Percentiles rank a stretch among this genome's conserved stretches.
These are phyloP conservation scores for Pseudopyrenochaeta lycopersici DNA, from an alignment of 2,329 filamentous ascomycete species.

Conservation along the genomic window DNA sequence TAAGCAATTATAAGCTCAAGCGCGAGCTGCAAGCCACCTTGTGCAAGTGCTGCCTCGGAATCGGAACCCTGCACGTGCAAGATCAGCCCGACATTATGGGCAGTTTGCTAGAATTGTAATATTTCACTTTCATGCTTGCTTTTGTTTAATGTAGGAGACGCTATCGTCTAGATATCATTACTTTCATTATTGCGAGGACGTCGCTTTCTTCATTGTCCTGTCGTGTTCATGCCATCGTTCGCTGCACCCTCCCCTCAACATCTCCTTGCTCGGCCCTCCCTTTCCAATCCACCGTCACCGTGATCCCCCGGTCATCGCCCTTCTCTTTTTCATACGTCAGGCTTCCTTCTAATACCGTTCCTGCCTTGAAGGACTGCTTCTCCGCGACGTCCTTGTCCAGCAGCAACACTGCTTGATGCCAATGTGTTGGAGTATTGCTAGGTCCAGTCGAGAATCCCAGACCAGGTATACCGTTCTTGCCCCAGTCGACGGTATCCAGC, in stretches of 20 bases:
- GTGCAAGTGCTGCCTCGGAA: too few species aligned
- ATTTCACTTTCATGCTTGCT: too few species aligned
- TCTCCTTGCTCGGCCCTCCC: conserved; percentile 36
- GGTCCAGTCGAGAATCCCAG: conserved; percentile 93
- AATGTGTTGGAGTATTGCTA: conserved; percentile 80
- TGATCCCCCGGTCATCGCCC: conserved; percentile 50
- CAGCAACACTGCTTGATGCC: conserved; percentile 84
- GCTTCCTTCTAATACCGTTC: conserved; percentile 73
- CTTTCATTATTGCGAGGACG: not conserved
- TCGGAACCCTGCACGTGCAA: not conserved
- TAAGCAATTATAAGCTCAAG: too few species aligned
- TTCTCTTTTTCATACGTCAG: conserved; percentile 74
- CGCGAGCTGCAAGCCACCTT: too few species aligned
- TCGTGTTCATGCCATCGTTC: conserved; percentile 36
- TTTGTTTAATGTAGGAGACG: too few species aligned
- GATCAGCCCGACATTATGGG: not conserved
- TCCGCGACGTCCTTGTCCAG: conserved; percentile 66
- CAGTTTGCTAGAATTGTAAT: too few species aligned
- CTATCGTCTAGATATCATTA: not conserved
- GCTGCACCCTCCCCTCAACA: conserved; percentile 42
- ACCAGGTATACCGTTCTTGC: conserved; percentile 62
- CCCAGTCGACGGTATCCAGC: conserved; percentile 70
- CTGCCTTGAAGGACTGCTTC: conserved; percentile 54
- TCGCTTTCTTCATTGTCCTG: not conserved
- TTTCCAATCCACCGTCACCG: conserved; percentile 52